A percentile compares a stretch with the other conserved stretches of the same genome.
phyloP scores from a whole-genome alignment of 2,329 filamentous ascomycete genomes.

The Thyridium curvatum region DNA sequence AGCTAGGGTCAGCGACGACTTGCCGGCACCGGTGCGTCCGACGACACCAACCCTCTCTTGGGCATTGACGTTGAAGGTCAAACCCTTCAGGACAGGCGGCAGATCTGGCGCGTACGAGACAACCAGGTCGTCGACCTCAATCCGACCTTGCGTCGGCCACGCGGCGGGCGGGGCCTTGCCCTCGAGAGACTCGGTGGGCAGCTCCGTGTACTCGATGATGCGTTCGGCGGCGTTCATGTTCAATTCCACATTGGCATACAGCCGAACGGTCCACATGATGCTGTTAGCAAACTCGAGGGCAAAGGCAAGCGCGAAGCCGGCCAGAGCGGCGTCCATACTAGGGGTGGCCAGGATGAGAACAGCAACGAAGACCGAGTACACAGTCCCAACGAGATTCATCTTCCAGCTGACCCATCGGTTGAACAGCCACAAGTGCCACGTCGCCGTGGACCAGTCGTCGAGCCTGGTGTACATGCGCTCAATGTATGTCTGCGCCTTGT shows the following conservation, averaged over 20 bases:
- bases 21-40: slow-evolving; percentile 72
- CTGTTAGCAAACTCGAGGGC: slow-evolving; percentile 60
- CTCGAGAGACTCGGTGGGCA: slow-evolving; percentile 60
- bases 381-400: slow-evolving; percentile 61
- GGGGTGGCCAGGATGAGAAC: slow-evolving; percentile 56
- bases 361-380: slow-evolving; percentile 62
- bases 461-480: slow-evolving; percentile 64
- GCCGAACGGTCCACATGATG: slow-evolving; percentile 60
- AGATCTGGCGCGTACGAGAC: slow-evolving; percentile 67
- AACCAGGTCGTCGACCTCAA: slow-evolving; percentile 69
- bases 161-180: slow-evolving; percentile 58
- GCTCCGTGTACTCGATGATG: slow-evolving; percentile 66
- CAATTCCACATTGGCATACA: slow-evolving; percentile 66
- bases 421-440: slow-evolving; percentile 64
- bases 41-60: slow-evolving; percentile 72
- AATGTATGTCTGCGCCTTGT: slow-evolving; percentile 60
- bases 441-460: slow-evolving; percentile 60
- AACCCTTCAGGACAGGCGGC: slow-evolving; percentile 61
- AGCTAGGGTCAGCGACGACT: slow-evolving; percentile 68
- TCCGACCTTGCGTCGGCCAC: slow-evolving; percentile 68
- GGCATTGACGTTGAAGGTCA: slow-evolving; percentile 59
- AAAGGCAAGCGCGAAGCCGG: slow-evolving; percentile 71
- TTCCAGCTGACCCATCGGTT: slow-evolving; percentile 74
- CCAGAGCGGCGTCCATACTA: slow-evolving; percentile 60
- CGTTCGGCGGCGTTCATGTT: slow-evolving; percentile 76